Evolutionary conservation across 495 filamentous ascomycete genomes (phyloP), one percentile per base, ranked within the genome.

Genomic region (Hyphodiscus hymeniophilus): DNA sequence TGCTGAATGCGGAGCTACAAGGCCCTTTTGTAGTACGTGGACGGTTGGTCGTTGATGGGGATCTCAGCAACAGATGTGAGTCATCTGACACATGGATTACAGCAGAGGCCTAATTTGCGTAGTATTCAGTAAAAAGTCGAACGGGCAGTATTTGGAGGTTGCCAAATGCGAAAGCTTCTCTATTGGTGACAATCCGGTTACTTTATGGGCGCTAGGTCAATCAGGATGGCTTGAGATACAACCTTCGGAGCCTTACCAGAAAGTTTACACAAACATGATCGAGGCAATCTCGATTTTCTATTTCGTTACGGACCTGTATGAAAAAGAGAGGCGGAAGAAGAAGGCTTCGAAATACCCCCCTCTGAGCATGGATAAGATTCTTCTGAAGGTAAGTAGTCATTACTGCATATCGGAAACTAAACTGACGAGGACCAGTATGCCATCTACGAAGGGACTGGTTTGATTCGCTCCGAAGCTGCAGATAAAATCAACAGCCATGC

Each of bases 181-280:
- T 15, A 33, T 45, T 10, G 18, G n/a, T 22, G 50, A 48, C 13
- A n/a, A 48, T 16, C 15, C 45, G 10, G 32, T 12, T 18, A 33
- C 43, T 0, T n/a, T 31, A 24, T n/a, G 28, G 28, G 41, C 33
- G n/a, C 3, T 54, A 76, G 56, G 58, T 67, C 56, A 56, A 68
- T 57, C 57, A 69, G 61, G 50, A 69, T 44, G 61, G 42, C 48
- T 45, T 41, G 32, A 18, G 16, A 35, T 38, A 26, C 18, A 4
- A 24, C 48, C 44, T 7, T 12, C 42, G 1, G 15, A 5, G 7
- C 1, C 12, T 1, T 51, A 51, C 22, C 12, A 41, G 20, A 13
- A 13, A 3, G 23, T 23, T 2, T 51, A 45, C 39, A 11, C 2
- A 2, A 38, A 26, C 1, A 73, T 66, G 43, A 6, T 2, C 1